A percentile compares a stretch with the other conserved stretches of the same genome.
Conservation (phyloP, 139 green algal species). For the Chlamydomonas eustigma region DNA sequence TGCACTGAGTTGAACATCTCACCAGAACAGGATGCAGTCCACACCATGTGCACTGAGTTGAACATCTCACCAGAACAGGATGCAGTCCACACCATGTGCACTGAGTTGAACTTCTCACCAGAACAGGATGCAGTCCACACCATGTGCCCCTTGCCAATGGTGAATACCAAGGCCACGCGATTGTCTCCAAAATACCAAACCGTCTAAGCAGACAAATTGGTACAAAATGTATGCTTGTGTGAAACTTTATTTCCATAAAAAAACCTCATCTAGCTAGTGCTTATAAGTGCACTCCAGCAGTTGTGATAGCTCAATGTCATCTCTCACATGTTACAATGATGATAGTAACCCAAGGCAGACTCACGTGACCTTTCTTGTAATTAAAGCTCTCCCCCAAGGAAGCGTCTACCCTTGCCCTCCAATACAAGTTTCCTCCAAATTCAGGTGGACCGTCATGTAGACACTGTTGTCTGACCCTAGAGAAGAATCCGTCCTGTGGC, state of each 20-base stretch:
- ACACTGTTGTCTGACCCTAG: constrained; percentile 21
- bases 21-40: not conserved
- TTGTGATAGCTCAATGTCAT: too few relatives aligned
- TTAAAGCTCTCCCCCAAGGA: not conserved
- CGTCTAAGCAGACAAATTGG: constrained; percentile 5
- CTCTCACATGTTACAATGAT: too few relatives aligned
- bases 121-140: constrained; percentile 23
- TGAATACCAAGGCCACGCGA: constrained; percentile 2
- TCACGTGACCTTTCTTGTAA: constrained; percentile 5
- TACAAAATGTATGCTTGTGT: too few relatives aligned
- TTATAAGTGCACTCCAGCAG: too few relatives aligned
- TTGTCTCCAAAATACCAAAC: not conserved
- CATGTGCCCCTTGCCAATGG: constrained; percentile 14
- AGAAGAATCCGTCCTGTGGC: constrained; percentile 24
- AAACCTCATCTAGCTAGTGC: too few relatives aligned
- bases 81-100: too few relatives aligned
- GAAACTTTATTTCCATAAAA: too few relatives aligned
- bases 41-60: not conserved
- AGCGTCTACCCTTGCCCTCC: constrained; percentile 6
- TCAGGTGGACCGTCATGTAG: constrained; percentile 25
- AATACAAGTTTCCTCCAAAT: constrained; percentile 14
- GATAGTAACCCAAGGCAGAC: too few relatives aligned
- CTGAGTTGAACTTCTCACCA: not conserved
- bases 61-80: not conserved
- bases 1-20: not conserved